Evolutionary conservation across 192 early-diverging fungal species (phyloP), one percentile per base, ranked within the genome.

Genomic region (Paraglomus occultum): DNA sequence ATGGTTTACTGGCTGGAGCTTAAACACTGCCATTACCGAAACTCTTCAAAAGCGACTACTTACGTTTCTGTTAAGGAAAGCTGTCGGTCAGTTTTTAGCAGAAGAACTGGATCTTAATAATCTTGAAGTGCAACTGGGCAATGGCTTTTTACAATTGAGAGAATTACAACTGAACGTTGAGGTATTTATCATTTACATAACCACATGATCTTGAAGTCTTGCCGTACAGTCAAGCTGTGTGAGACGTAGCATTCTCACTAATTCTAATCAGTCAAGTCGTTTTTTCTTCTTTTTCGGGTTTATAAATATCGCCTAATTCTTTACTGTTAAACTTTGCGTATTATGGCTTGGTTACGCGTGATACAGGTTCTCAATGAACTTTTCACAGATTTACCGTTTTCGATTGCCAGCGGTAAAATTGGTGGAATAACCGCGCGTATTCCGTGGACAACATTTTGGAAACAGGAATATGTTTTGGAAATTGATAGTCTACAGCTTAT

Each of bases 371-470:
- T 95, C 10, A 93, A 92, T 73, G 88, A 92, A 6, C 79, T 88
- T 17, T 75, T 85, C 42, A 76, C 77, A 0, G 87, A 87, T 62
- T 75, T 89, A 63, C 92, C 94, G 2, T 70, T 94, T 61, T 72
- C 84, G n/a, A 83, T 94, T 39, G 71, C 80, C 20, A 81, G 84
- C 55, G 94, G 94, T 5, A 70, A 74, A 10, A 90, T 94, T 43
- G 82, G 82, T 11, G 79, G 77, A 20, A 90, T 95, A 64, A 83
- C 76, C 10, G 90, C 88, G 20, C 81, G 80, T 7, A 74, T 95
- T 17, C 94, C 94, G 0, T 94, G 94, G 92, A 85, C 83, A 18
- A 90, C 92, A 76, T 84, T 95, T 43, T 91, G 89, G 87, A 88
- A 81, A n/a, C 88, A 88, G 1, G 85, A 92, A 70, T 90, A 87